Conservation (phyloP, 768 basidiomycete genomes). For the Hygrophorus russula region DNA sequence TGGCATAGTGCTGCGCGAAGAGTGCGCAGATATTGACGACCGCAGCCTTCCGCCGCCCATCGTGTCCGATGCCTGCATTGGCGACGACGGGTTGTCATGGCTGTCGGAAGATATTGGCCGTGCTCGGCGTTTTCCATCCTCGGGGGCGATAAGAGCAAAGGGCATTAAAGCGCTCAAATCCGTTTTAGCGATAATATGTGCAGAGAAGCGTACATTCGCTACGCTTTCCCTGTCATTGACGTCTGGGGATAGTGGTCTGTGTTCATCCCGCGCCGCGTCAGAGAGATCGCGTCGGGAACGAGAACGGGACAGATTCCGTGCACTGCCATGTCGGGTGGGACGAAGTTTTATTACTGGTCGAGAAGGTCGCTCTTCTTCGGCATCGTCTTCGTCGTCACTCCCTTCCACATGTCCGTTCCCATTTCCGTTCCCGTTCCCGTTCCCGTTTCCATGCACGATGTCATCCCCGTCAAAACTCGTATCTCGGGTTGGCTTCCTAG, state of each 20-base stretch:
- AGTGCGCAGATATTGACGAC: constrained; percentile 6
- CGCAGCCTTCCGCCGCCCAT: background rate
- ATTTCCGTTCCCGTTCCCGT: constrained; percentile 14
- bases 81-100: background rate
- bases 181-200: constrained; percentile 49
- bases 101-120: constrained; percentile 21
- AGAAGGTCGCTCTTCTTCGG: constrained; percentile 41
- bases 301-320: constrained; percentile 44
- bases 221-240: constrained; percentile 54
- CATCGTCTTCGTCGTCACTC: constrained; percentile 28
- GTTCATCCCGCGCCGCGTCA: constrained; percentile 43
- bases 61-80: constrained; percentile 28
- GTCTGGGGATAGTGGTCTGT: constrained; percentile 48
- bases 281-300: constrained; percentile 64
- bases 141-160: constrained; percentile 73
- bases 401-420: constrained; percentile 18
- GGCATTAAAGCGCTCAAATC: constrained; percentile 54
- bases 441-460: constrained; percentile 12
- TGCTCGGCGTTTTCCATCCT: constrained; percentile 31
- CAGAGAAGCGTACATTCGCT: constrained; percentile 70
- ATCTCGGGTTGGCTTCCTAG: constrained; percentile 26
- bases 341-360: constrained; percentile 74
- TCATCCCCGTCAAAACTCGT: constrained; percentile 17
- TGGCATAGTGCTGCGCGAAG: constrained; percentile 26
- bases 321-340: constrained; percentile 30